Percentiles rank a stretch among this genome's conserved stretches.
Conservation (phyloP, 768 basidiomycete species). For the Kwoniella dejecticola region DNA sequence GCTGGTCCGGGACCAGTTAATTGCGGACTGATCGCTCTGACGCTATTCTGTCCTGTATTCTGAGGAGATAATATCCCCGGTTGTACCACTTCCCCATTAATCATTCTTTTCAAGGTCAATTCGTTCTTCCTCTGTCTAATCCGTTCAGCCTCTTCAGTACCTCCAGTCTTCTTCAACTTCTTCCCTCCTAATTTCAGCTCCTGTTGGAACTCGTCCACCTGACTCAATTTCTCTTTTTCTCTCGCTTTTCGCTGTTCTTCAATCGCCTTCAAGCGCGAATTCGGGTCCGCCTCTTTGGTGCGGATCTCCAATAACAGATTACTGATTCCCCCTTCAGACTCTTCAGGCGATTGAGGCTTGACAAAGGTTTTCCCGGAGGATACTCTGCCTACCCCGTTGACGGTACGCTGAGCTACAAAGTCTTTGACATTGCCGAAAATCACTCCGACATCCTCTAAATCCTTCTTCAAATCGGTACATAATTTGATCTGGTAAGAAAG, state of each 20-base stretch:
- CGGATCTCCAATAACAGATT: constrained; percentile 76
- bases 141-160: constrained; percentile 86
- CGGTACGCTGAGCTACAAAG: constrained; percentile 64
- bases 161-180: constrained; percentile 93
- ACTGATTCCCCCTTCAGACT: constrained; percentile 67
- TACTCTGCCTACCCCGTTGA: neutral
- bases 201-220: constrained; percentile 71
- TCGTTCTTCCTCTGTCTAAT: constrained; percentile 83
- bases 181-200: constrained; percentile 79
- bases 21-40: constrained; percentile 11
- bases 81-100: constrained; percentile 49
- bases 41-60: constrained; percentile 21
- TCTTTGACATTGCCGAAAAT: constrained; percentile 90
- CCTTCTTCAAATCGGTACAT: constrained; percentile 80
- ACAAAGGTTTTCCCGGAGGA: constrained; percentile 42
- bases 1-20: neutral
- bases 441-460: constrained; percentile 83
- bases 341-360: constrained; percentile 64
- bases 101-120: constrained; percentile 85
- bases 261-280: constrained; percentile 85
- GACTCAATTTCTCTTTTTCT: constrained; percentile 69
- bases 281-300: constrained; percentile 76
- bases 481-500: constrained; percentile 90
- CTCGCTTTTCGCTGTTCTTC: constrained; percentile 80
- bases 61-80: constrained; percentile 25